Conservation (phyloP, 2,329 filamentous ascomycete species). For the Botryotinia narcissicola region DNA sequence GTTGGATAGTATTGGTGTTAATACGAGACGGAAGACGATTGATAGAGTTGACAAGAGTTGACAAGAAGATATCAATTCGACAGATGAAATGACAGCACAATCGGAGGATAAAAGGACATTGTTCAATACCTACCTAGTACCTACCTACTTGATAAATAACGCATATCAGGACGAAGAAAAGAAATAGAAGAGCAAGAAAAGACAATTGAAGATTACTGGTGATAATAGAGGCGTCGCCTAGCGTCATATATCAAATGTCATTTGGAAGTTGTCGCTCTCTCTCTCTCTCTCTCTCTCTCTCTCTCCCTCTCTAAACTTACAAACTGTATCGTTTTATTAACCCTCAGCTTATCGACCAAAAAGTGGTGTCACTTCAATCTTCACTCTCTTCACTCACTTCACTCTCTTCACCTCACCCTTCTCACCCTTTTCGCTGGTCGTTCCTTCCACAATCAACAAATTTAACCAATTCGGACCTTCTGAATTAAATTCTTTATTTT, state of each 20-base stretch:
- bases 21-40: not conserved
- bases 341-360: not conserved
- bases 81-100: not conserved
- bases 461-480: constrained; percentile 7
- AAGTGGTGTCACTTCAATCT: not conserved
- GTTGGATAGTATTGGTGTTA: not conserved
- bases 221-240: not conserved
- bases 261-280: not conserved
- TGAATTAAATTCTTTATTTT: not conserved
- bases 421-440: not conserved
- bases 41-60: not conserved
- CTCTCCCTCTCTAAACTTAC: no score
- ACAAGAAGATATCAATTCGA: not conserved
- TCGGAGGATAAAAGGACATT: not conserved
- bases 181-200: not conserved
- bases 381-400: not conserved
- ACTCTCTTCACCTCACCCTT: not conserved
- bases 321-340: not conserved
- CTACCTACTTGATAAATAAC: no score
- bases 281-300: no score
- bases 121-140: not conserved
- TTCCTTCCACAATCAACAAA: not conserved
- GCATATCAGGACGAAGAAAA: not conserved
- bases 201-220: not conserved
- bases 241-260: not conserved